phyloP scores from a whole-genome alignment of 345 rosid genomes.

The Brassica rapa region DNA sequence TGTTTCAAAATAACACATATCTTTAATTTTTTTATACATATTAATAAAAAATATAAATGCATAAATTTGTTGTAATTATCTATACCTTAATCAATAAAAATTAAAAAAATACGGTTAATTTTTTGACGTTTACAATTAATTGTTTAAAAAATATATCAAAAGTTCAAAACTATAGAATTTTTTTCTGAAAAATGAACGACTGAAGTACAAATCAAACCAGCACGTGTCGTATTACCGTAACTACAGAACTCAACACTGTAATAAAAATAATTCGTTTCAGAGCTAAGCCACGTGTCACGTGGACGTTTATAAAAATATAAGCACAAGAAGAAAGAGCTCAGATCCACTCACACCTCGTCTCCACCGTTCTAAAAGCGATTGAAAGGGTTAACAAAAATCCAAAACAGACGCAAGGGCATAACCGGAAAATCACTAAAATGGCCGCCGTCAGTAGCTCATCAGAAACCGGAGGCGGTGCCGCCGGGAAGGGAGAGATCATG shows the following conservation, averaged over 20 bases:
- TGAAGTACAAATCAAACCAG: no score
- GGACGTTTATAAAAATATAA: neutral
- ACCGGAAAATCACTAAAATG: slow-evolving; percentile 15
- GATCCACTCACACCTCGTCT: slow-evolving; percentile 36
- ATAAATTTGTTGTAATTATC: no score
- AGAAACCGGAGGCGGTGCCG: slow-evolving; percentile 33
- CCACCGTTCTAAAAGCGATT: slow-evolving; percentile 12
- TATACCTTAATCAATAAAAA: no score
- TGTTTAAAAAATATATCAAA: no score
- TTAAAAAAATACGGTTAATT: no score
- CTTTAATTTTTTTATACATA: no score
- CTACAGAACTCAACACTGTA: neutral
- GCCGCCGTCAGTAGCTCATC: slow-evolving; percentile 40
- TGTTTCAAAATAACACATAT: no score
- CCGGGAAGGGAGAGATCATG: slow-evolving; percentile 62
- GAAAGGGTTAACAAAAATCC: slow-evolving; percentile 9
- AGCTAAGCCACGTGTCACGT: slow-evolving; percentile 29
- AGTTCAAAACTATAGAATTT: no score
- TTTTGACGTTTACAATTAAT: no score
- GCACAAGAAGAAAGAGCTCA: neutral
- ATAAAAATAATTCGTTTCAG: neutral
- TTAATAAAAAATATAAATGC: no score
- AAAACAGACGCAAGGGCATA: slow-evolving; percentile 28
- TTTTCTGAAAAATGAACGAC: no score
- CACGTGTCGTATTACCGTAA: slow-evolving; percentile 4